Evolutionary conservation across 2,329 filamentous ascomycete species (phyloP).

Genomic region (Apiospora saccharicola): DNA sequence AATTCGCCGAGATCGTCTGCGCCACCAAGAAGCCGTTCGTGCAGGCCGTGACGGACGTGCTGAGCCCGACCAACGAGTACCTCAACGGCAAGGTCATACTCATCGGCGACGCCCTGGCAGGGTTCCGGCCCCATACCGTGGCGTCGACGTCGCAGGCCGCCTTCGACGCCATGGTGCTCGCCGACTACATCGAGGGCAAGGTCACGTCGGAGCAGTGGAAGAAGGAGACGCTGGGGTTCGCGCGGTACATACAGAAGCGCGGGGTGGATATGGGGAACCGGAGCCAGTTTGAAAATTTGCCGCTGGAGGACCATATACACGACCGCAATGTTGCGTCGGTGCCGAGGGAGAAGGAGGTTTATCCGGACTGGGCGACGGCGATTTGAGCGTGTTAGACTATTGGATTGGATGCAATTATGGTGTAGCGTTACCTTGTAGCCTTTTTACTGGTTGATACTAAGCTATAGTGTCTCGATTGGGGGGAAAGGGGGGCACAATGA

Average conservation of each 20-base stretch:
- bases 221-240: slow-evolving; percentile 44
- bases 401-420: neutral
- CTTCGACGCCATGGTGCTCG: slow-evolving; percentile 45
- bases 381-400: neutral
- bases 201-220: slow-evolving; percentile 44
- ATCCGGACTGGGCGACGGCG: slow-evolving; percentile 41
- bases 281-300: slow-evolving; percentile 43
- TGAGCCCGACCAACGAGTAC: slow-evolving; percentile 45
- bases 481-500: too few relatives aligned
- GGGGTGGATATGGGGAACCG: slow-evolving; percentile 46
- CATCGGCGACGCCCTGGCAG: slow-evolving; percentile 52
- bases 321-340: slow-evolving; percentile 45
- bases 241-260: slow-evolving; percentile 43
- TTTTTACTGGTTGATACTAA: rapidly evolving
- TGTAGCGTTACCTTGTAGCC: neutral
- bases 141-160: slow-evolving; percentile 51
- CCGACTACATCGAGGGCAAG: slow-evolving; percentile 43
- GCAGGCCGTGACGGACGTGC: slow-evolving; percentile 49
- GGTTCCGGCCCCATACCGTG: slow-evolving; percentile 53
- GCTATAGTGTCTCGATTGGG: too few relatives aligned
- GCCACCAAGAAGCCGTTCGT: slow-evolving; percentile 50
- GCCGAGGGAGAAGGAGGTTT: slow-evolving; percentile 42
- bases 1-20: slow-evolving; percentile 50
- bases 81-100: slow-evolving; percentile 48
- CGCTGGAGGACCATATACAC: slow-evolving; percentile 42